Evolutionary conservation across 2,329 filamentous ascomycete genomes (phyloP).

Genomic region (Xylariaceae sp.): DNA sequence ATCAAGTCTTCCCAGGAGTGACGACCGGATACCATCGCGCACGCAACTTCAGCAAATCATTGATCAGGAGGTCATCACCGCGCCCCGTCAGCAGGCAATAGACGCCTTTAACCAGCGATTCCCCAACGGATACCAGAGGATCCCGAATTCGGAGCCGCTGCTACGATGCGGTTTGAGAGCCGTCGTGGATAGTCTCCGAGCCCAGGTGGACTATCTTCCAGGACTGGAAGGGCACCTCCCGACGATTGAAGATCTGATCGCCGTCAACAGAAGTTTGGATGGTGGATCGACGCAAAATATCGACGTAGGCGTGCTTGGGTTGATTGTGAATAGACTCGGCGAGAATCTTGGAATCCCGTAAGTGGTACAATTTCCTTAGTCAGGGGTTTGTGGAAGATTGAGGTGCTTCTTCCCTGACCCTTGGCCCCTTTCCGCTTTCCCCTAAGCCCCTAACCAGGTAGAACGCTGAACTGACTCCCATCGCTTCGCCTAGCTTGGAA

Average conservation of each 20-base stretch:
- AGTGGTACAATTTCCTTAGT: neutral
- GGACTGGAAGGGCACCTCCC: neutral
- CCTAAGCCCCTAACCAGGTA: neutral
- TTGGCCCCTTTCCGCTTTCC: neutral
- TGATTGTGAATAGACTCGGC: slow-evolving; percentile 5
- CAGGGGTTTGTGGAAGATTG: too few relatives aligned
- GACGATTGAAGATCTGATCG: neutral
- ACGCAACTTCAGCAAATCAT: too few relatives aligned
- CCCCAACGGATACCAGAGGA: slow-evolving; percentile 5
- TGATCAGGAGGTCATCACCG: neutral
- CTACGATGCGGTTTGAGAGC: slow-evolving; percentile 18
- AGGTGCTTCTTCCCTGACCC: neutral
- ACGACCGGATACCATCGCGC: too few relatives aligned
- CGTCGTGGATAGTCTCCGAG: slow-evolving; percentile 12
- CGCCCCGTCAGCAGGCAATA: neutral
- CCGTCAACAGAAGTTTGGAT: neutral
- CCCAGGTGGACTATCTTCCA: slow-evolving; percentile 9
- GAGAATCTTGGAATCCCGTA: neutral
- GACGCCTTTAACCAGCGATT: slow-evolving; percentile 3
- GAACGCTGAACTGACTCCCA: neutral
- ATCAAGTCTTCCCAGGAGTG: too few relatives aligned
- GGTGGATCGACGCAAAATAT: neutral
- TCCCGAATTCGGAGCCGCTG: neutral
- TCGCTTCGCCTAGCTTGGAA: neutral
- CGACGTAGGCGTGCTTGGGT: neutral